Percentiles rank a stretch among this genome's conserved stretches.
Evolutionary conservation across 257 asterid species (phyloP).

Genomic region (Gentiana macrophylla): DNA sequence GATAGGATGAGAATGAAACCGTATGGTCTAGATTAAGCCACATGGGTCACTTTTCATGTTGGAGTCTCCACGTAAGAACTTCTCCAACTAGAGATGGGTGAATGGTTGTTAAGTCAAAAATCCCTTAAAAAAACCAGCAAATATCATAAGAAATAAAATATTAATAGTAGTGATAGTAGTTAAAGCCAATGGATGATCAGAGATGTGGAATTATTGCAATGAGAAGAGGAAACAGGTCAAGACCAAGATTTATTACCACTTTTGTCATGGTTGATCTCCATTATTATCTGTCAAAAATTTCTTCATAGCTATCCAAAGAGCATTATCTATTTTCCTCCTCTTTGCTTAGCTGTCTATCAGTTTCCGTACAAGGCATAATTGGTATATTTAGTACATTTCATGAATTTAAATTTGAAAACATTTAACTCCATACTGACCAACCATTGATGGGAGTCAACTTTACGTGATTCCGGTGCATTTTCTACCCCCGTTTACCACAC

Average conservation of each 20-base stretch:
- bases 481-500: too few species aligned
- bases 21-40: too few species aligned
- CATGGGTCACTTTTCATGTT: too few species aligned
- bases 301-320: background rate
- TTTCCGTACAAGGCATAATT: background rate
- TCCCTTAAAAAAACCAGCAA: background rate
- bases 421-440: too few species aligned
- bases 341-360: background rate
- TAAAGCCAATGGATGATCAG: background rate
- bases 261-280: background rate
- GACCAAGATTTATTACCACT: slow-evolving; percentile 12
- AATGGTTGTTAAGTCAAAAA: too few species aligned
- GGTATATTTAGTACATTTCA: background rate
- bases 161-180: too few species aligned
- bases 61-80: too few species aligned
- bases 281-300: slow-evolving; percentile 3
- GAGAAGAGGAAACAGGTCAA: slow-evolving; percentile 23
- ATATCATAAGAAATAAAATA: background rate
- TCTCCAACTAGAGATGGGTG: too few species aligned
- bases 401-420: background rate
- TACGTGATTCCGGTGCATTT: too few species aligned
- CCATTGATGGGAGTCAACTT: too few species aligned
- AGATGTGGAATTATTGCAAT: slow-evolving; percentile 17
- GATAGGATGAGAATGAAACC: too few species aligned
- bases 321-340: background rate